These are phyloP conservation scores for Globisporangium megalacanthum DNA, from an alignment of 352 stramenopile species.

Conservation along the genomic window DNA sequence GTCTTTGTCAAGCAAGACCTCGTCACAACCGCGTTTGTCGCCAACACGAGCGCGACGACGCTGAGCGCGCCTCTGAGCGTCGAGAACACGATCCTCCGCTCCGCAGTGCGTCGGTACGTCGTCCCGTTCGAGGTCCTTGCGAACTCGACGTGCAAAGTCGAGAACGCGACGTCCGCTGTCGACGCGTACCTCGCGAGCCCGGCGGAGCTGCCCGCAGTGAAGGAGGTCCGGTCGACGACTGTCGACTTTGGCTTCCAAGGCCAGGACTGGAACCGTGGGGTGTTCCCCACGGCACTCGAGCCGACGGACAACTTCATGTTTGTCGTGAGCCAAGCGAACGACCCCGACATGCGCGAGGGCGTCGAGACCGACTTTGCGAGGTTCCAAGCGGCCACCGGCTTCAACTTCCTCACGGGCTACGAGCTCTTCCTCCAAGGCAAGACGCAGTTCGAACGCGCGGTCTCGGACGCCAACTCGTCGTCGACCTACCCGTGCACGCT, in stretches of 20 bases:
- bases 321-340: neutral
- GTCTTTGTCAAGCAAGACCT: constrained; percentile 10
- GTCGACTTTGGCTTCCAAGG: constrained; percentile 10
- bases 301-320: neutral
- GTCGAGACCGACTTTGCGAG: neutral
- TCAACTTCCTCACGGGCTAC: constrained; percentile 6
- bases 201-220: constrained; percentile 1
- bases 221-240: constrained; percentile 5
- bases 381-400: constrained; percentile 2
- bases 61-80: neutral
- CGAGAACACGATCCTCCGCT: constrained; percentile 11
- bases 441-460: constrained; percentile 4
- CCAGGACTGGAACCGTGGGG: constrained; percentile 7
- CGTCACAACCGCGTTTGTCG: neutral
- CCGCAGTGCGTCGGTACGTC: constrained; percentile 2
- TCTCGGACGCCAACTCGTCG: constrained; percentile 8
- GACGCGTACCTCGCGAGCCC: neutral
- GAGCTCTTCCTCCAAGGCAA: constrained; percentile 12
- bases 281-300: neutral
- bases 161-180: neutral
- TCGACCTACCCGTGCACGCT: constrained; percentile 6
- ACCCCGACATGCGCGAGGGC: neutral
- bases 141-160: constrained; percentile 1
- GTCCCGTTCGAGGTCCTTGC: constrained; percentile 10
- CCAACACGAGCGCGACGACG: neutral